Evolutionary conservation across 2,329 filamentous ascomycete genomes (phyloP), one percentile per base, ranked within the genome.

Genomic region (Fusarium phyllophilum): DNA sequence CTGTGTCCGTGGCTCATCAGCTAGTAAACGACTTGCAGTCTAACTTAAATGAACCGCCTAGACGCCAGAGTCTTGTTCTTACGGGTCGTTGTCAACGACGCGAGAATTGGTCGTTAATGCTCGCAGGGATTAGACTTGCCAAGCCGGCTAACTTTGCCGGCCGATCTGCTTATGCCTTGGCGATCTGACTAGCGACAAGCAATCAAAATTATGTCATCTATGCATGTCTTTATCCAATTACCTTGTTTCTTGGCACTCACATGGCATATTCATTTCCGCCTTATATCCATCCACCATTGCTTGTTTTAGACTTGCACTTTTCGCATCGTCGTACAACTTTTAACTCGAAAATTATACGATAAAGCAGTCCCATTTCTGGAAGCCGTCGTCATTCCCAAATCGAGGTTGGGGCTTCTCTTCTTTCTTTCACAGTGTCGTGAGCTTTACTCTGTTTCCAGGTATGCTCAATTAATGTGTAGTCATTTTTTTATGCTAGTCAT

Each of bases 111-210:
- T 67, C 62, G 39, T 24, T 55, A 49, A 66, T 58, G 45, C 31
- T 24, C 13, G 29, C 61, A 70, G 54, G 68, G 66, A 41, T 70
- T 42, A 55, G 36, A 8, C 24, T 15, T 59, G 76, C 76, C 76
- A 78, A 78, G 76, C 58, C 76, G 76, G 76, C 70, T 64, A 65
- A 66, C 55, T 24, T 60, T 78, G 76, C 76, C 76, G 75, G 75
- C 63, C 66, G 75, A 78, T 78, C 76, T 73, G 42, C 68, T 46
- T 42, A 33, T 51, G 29, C 48, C 69, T 75, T 73, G 73, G 72
- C 70, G 73, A 75, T 73, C 72, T 49, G 56, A 18, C 55, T 68
- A 39, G 20, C 26, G 20, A 38, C 33, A 31, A 45, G 26, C 20
- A 49, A 54, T 48, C 38, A 44, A 51, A 48, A 26, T 72, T 72